Evolutionary conservation across 768 basidiomycete species (phyloP), one percentile per base, ranked within the genome.

Genomic region (Podaxis carcinomalis): DNA sequence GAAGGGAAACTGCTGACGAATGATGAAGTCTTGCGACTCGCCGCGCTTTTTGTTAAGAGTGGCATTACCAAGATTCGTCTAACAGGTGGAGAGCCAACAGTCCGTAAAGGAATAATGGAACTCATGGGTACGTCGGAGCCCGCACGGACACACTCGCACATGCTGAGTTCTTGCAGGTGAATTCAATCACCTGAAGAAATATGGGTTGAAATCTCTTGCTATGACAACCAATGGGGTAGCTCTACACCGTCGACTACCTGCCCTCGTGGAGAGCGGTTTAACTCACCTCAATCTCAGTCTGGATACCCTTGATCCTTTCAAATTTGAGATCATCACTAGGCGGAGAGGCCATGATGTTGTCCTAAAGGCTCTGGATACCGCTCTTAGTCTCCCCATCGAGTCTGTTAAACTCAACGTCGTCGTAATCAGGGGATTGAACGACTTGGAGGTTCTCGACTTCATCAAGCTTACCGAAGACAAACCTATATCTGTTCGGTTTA

Each of bases 51-150:
- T 64, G 92, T 95, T 0, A 78, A 78, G 66, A 84, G 83, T 68
- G 94, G 94, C 4, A 88, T 96, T 35, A 89, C 82, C 28, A 96
- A 96, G 73, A 93, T 96, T 63, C 78, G 93, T 5, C 72, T 96
- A 47, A 95, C 93, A 0, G 93, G 92, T 1, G 92, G 95, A 28
- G 93, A 95, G 67, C 93, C 93, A 1, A 93, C 89, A 0, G 79
- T 95, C 32, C 80, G 94, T 51, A 92, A 86, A 71, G 90, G 86
- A 5, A 78, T 93, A 25, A 74, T 79, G 10, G 82, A 86, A 19
- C 81, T 95, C 56, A 83, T 95, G 42, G 73, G 92, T 90, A 66
- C 62, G 77, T 72, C 35, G n/a, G 56, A 44, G 25, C 19, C n/a
- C 39, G 7, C 13, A 47, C 47, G 4, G 10, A 47, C 11, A 54